A percentile compares a stretch with the other conserved stretches of the same genome.
Evolutionary conservation across 257 asterid species (phyloP).

Genomic region (Primulina huaijiensis): DNA sequence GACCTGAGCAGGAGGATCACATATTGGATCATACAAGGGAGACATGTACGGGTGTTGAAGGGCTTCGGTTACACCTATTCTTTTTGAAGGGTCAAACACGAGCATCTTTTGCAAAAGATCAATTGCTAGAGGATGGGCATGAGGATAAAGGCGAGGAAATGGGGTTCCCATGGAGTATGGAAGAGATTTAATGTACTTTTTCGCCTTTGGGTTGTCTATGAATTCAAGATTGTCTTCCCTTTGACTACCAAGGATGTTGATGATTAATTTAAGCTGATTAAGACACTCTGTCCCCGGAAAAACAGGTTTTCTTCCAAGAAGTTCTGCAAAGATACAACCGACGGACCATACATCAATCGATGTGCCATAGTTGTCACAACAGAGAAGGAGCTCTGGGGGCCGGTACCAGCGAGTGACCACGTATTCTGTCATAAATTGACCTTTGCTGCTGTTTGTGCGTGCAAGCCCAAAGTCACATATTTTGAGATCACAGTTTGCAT

Average conservation of each 20-base stretch:
- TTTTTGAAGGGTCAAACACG: constrained; percentile 60
- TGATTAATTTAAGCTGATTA: constrained; percentile 54
- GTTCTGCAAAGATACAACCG: constrained; percentile 60
- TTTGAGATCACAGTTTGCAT: constrained; percentile 57
- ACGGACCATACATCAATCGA: constrained; percentile 65
- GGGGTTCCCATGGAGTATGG: constrained; percentile 49
- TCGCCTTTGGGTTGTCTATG: constrained; percentile 56
- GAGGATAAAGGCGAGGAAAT: constrained; percentile 45
- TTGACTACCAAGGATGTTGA: constrained; percentile 61
- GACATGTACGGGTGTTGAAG: constrained; percentile 69
- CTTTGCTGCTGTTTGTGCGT: constrained; percentile 50
- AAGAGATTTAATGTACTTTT: constrained; percentile 51
- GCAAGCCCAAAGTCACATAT: constrained; percentile 64
- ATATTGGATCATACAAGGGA: constrained; percentile 53
- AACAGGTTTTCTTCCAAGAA: constrained; percentile 55
- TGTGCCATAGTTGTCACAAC: constrained; percentile 55
- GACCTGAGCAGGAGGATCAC: constrained; percentile 52
- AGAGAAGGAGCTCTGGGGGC: constrained; percentile 61
- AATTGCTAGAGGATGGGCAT: constrained; percentile 57
- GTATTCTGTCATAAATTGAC: constrained; percentile 66
- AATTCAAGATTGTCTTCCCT: constrained; percentile 44
- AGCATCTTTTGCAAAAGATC: constrained; percentile 60
- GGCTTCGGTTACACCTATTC: constrained; percentile 58
- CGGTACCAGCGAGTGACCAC: constrained; percentile 65
- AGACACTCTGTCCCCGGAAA: constrained; percentile 62